Evolutionary conservation across 345 rosid genomes (phyloP), one percentile per base, ranked within the genome.

Genomic region (Pelargonium nanum): DNA sequence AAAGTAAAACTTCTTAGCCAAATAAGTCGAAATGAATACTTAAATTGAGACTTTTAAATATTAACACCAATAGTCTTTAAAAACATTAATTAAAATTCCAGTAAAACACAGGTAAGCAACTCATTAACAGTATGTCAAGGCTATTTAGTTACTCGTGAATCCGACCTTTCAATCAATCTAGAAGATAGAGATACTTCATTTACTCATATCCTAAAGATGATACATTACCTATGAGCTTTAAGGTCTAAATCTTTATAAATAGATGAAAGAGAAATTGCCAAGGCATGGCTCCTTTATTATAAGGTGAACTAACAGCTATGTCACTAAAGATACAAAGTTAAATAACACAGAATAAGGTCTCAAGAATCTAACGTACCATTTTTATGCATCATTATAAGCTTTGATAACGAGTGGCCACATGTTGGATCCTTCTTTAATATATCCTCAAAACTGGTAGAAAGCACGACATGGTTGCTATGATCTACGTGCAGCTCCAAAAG

Each of bases 391-490:
- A 55, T 71, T 52, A 85, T 55, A 65, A 92, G 93, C 75, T 68
- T 85, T 50, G 80, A 78, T 69, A 92, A 22, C 19, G 88, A 71
- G 60, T 69, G 62, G 44, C 40, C 25, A 69, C 91, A 85, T 32
- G 75, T 67, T 34, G 95, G 95, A 80, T 89, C 96, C 72, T 73
- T 85, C 75, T 83, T 81, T 60, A 89, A 75, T 70, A 75, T 60
- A 56, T 78, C 83, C 79, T 92, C 93, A 65, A 76, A 83, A 71
- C 77, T 78, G 26, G 78, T 74, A 20, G 83, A 70, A 2, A 83
- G 77, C 60, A 53, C 16, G 12, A 13, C 51, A 26, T 57, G 45
- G 51, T 76, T 83, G 54, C 76, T 66, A 40, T 57, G 74, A 67
- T 77, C 77, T 61, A 87, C 71, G 63, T 56, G 72, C 48, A 40